A percentile compares a stretch with the other conserved stretches of the same genome.
Conservation (phyloP, 78 protist genomes). For the Trichosphaerium sp. region DNA sequence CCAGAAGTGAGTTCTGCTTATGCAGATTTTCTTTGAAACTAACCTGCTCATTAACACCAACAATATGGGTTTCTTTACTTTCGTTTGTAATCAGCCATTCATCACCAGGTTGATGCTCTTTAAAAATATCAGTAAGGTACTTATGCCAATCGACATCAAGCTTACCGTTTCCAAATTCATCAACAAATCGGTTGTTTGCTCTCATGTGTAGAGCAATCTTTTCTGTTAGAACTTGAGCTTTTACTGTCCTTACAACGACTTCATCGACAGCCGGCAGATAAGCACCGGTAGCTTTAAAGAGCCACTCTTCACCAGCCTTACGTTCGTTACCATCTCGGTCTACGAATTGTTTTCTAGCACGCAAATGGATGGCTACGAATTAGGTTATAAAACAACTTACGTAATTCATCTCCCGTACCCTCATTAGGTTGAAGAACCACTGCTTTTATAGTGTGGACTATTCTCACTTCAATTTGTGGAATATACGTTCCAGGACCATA, state of each 20-base stretch:
- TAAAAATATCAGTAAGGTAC: too few species aligned
- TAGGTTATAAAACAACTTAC: too few species aligned
- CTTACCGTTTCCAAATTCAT: conserved; percentile 44
- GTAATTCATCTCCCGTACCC: too few species aligned
- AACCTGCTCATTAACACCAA: conserved; percentile 61
- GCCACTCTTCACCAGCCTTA: conserved; percentile 68
- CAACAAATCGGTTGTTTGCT: conserved; percentile 58
- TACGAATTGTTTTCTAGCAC: conserved; percentile 45
- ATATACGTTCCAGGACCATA: conserved; percentile 73
- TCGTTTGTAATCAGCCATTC: conserved; percentile 71
- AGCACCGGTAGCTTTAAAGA: conserved; percentile 53
- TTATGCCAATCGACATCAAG: too few species aligned
- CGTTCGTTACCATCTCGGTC: conserved; percentile 34
- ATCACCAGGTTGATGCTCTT: conserved; percentile 60
- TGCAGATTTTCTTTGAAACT: too few species aligned
- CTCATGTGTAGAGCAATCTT: conserved; percentile 50
- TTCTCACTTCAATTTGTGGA: conserved; percentile 50
- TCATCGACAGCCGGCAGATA: conserved; percentile 63
- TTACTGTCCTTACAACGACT: conserved; percentile 45
- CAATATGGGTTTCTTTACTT: conserved; percentile 57
- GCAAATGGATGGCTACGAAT: conserved; percentile 58
- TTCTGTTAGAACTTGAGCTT: conserved; percentile 58
- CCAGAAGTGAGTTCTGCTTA: too few species aligned
- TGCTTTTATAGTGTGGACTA: conserved; percentile 37
- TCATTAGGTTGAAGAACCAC: conserved; percentile 44